Base-by-base conservation (phyloP, 1,284 basidiomycete genomes). In the Microbotryum intermedium region DNA sequence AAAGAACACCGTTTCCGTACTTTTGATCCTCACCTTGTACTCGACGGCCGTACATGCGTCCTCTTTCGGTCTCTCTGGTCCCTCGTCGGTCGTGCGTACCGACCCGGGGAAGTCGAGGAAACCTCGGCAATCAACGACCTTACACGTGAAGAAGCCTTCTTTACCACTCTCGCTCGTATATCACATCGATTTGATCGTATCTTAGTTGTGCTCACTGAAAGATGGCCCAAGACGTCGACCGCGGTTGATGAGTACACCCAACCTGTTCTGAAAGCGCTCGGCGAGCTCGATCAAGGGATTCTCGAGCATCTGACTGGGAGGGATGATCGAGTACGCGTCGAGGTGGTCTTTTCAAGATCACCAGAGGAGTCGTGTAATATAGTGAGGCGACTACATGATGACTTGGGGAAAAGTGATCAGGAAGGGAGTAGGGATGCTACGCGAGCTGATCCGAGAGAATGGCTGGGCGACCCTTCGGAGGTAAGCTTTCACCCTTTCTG, bases 121-220 rank as follows among this genome's bases (percentile, higher is more conserved):
- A 47, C 30, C 10, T 28, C 9, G 5, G 18, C 18, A 5, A 21
- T 6, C n/a, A 21, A 29, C 2, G 4, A 21, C 21, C 8, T 25
- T 13, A 30, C n/a, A 1, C 55, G 44, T n/a, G 20, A 16, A 21
- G 51, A 57, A 28, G 42, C 59, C 6, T 8, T 61, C n/a, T 45
- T 53, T 42, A 50, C 39, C 5, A 57, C 59, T 4, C 30, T 62
- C 18, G 18, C 13, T 10, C 53, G 39, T 20, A 53, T 62, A 21
- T 30, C 26, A 4, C 28, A 7, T 2, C 34, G 43, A 6, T 59
- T 56, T 30, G 57, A 55, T 25, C 50, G 29, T 1, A 20, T 62
- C 28, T 21, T 59, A n/a, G 28, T 62, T 9, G n/a, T 62, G 16
- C 53, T 62, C 42, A 58, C 59, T 18, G 59, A 57, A 26, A 21